Conservation (phyloP, 2,329 filamentous ascomycete species). For the Cordyceps cicadae region DNA sequence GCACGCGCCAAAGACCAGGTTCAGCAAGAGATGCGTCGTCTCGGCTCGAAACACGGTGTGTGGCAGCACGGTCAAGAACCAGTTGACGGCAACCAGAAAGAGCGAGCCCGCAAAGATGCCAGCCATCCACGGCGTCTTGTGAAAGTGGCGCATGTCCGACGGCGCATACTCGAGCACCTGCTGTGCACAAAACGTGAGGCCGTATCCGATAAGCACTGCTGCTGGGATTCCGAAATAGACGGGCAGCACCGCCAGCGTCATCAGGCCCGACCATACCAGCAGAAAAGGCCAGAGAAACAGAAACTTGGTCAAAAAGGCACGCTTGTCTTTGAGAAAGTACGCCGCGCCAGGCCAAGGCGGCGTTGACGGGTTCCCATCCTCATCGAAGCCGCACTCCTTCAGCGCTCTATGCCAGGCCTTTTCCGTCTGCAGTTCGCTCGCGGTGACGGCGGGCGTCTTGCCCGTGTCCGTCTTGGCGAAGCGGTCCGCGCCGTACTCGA, state of each 20-base stretch:
- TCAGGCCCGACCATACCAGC: slow-evolving; percentile 62
- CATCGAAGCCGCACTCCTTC: slow-evolving; percentile 73
- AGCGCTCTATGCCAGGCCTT: slow-evolving; percentile 76
- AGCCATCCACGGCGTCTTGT: slow-evolving; percentile 87
- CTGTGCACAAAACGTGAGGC: slow-evolving; percentile 68
- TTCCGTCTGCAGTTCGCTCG: slow-evolving; percentile 80
- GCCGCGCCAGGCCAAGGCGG: slow-evolving; percentile 66
- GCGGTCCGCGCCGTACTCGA: slow-evolving; percentile 91
- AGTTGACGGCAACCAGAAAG: slow-evolving; percentile 72
- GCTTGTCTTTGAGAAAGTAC: slow-evolving; percentile 66
- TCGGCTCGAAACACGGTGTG: slow-evolving; percentile 23
- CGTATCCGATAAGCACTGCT: slow-evolving; percentile 56
- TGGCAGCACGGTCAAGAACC: slow-evolving; percentile 63
- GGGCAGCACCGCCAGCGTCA: slow-evolving; percentile 63
- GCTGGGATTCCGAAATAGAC: slow-evolving; percentile 71
- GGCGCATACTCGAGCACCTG: slow-evolving; percentile 76
- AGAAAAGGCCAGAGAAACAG: slow-evolving; percentile 84
- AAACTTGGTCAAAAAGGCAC: slow-evolving; percentile 72
- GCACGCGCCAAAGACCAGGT: slow-evolving; percentile 61
- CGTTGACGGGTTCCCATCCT: slow-evolving; percentile 62
- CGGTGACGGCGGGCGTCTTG: slow-evolving; percentile 81
- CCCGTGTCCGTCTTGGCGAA: slow-evolving; percentile 84
- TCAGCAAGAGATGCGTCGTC: slow-evolving; percentile 57
- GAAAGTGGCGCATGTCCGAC: slow-evolving; percentile 78
- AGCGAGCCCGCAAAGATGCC: slow-evolving; percentile 86